Evolutionary conservation across 148 eudicot species (phyloP), one percentile per base, ranked within the genome.

Genomic region (Rhododendron ferrugineum): DNA sequence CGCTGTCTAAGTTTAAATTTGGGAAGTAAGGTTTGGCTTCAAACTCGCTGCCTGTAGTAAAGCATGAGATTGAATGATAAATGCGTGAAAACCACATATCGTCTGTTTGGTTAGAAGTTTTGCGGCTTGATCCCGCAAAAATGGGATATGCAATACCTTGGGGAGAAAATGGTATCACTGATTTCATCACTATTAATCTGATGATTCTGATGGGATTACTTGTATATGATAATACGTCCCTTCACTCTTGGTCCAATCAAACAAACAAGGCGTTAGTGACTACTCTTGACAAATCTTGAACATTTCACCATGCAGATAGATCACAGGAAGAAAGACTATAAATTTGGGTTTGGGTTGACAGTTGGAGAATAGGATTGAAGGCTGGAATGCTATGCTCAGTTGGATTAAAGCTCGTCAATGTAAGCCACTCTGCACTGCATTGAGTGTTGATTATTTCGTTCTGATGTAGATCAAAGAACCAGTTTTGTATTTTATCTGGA

Each of bases 311-410:
- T 72, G 84, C 90, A 89, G 90, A 82, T 89, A 73, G 90, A 89
- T 87, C 90, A 89, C 82, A 20, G 32, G 84, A 87, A 87, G 87
- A 89, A 87, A 54, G 90, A 89, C 66, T 87, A 89, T 88, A 89
- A 89, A 78, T 89, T 87, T 34, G 91, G 91, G 34, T 87, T 89
- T 54, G 89, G 91, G 18, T 78, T 89, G 86, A 89, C 89, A 1
- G 88, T 89, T 4, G 91, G 89, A 42, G 89, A 87, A 83, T 89
- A 86, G 78, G 28, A 15, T 54, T 16, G 88, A 26, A n/a, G 22
- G 64, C 37, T 58, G 23, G 68, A 34, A 54, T 22, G 74, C 74
- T 37, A 2, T 37, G 42, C 70, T 56, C 44, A 22, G 30, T 83
- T 83, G 2, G 60, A 82, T 64, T 60, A 16, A 50, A 73, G 47